Evolutionary conservation across 352 stramenopile species (phyloP).

Genomic region (Labyrinthula sp.): DNA sequence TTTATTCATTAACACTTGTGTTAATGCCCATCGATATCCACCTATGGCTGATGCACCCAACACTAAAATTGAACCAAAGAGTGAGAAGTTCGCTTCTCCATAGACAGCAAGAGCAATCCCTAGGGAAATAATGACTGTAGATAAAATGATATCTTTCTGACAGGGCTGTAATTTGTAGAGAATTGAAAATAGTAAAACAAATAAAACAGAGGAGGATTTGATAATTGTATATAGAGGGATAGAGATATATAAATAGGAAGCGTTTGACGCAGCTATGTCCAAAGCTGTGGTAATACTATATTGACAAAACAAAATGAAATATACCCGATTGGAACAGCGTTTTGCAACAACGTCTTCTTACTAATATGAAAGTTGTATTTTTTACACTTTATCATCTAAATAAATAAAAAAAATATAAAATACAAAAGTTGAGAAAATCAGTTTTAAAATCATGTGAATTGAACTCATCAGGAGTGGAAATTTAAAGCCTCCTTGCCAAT

Average conservation of each 20-base stretch:
- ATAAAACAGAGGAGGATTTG: conserved; percentile 51
- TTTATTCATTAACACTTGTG: conserved; percentile 48
- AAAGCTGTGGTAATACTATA: conserved; percentile 50
- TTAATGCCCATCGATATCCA: conserved; percentile 52
- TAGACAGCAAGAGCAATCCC: conserved; percentile 50
- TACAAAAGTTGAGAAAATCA: too few relatives aligned
- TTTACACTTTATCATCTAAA: conserved; percentile 9
- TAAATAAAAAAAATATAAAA: conserved; percentile 16
- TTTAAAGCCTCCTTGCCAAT: conserved; percentile 22
- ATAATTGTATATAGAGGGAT: conserved; percentile 60
- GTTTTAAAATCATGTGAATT: conserved; percentile 25
- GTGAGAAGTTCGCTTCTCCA: conserved; percentile 48
- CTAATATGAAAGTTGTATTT: conserved; percentile 4
- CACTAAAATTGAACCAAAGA: conserved; percentile 48
- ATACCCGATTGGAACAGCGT: conserved; percentile 50
- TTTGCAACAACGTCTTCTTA: conserved; percentile 5
- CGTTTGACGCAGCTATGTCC: conserved; percentile 54
- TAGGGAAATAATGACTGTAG: conserved; percentile 47
- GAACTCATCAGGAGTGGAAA: conserved; percentile 18
- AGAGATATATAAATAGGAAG: conserved; percentile 57
- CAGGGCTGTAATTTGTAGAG: conserved; percentile 46
- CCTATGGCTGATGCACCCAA: conserved; percentile 46
- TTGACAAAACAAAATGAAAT: too few relatives aligned
- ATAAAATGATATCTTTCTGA: conserved; percentile 38
- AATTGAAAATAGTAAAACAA: conserved; percentile 56